Conservation (phyloP, 73 alveolate genomes). For the Blepharisma japonicum region DNA sequence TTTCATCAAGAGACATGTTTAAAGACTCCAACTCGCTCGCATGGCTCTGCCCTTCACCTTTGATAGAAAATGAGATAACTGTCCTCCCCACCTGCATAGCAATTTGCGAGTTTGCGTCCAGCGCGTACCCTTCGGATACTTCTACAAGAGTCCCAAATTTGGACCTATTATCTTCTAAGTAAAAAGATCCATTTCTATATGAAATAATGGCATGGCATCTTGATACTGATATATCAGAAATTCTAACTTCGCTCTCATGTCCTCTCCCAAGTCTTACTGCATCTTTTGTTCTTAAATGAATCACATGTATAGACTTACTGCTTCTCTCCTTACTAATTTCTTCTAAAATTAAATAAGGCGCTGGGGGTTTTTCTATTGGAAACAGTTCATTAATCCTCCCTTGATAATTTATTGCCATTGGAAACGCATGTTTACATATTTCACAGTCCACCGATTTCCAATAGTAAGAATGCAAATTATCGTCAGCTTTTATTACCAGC, state of each 20-base stretch:
- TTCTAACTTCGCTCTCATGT: slow-evolving; percentile 56
- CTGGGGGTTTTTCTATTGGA: slow-evolving; percentile 33
- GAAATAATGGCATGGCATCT: slow-evolving; percentile 57
- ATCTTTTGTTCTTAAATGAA: slow-evolving; percentile 36
- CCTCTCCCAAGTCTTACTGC: slow-evolving; percentile 70
- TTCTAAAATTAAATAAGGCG: slow-evolving; percentile 53
- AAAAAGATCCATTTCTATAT: slow-evolving; percentile 44
- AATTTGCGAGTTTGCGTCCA: background rate
- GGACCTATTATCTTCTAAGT: slow-evolving; percentile 54
- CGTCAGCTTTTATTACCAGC: slow-evolving; percentile 34
- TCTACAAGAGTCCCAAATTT: slow-evolving; percentile 63
- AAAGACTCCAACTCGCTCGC: no score
- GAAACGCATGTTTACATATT: slow-evolving; percentile 60
- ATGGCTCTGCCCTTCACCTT: no score
- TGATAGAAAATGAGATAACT: no score
- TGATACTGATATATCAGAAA: slow-evolving; percentile 73
- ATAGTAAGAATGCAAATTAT: slow-evolving; percentile 34
- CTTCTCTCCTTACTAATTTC: slow-evolving; percentile 48
- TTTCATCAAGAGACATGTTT: no score
- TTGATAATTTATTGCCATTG: slow-evolving; percentile 46
- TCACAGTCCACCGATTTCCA: slow-evolving; percentile 64
- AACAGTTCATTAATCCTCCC: slow-evolving; percentile 45
- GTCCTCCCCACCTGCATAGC: slow-evolving; percentile 24
- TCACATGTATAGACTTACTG: slow-evolving; percentile 49
- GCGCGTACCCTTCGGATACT: slow-evolving; percentile 18